phyloP scores from a whole-genome alignment of 2,329 filamentous ascomycete genomes.

The Dactylellina cionopaga region DNA sequence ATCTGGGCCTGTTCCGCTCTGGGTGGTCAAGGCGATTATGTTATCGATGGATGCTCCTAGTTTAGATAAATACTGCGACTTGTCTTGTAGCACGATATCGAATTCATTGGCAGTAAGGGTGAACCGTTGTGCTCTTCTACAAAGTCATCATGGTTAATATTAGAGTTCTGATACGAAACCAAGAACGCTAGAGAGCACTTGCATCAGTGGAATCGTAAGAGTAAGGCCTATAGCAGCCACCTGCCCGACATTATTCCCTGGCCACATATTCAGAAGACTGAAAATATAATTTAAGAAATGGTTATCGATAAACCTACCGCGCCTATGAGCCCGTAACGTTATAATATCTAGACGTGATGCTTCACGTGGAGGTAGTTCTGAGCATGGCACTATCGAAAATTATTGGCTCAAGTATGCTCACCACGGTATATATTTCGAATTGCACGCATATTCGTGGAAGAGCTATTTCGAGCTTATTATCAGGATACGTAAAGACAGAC shows the following conservation, averaged over 20 bases:
- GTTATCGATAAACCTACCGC: too few species aligned
- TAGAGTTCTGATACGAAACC: too few species aligned
- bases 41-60: not conserved
- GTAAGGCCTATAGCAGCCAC: not conserved
- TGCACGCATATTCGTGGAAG: too few species aligned
- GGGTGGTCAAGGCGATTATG: slow-evolving; percentile 1
- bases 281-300: too few species aligned
- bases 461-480: too few species aligned
- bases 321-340: too few species aligned
- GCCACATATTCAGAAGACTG: not conserved
- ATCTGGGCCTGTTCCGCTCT: not conserved
- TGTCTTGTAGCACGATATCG: not conserved
- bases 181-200: too few species aligned
- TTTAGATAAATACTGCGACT: not conserved
- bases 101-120: slow-evolving; percentile 15
- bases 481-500: too few species aligned
- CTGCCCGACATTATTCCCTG: not conserved
- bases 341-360: too few species aligned
- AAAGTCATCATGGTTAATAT: too few species aligned
- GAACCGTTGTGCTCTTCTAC: too few species aligned
- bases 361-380: not conserved
- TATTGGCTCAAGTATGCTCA: slow-evolving; percentile 8
- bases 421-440: not conserved
- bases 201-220: not conserved
- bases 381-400: not conserved